Base-by-base conservation (phyloP, 257 asterid genomes). In the Nicotiana knightiana region DNA sequence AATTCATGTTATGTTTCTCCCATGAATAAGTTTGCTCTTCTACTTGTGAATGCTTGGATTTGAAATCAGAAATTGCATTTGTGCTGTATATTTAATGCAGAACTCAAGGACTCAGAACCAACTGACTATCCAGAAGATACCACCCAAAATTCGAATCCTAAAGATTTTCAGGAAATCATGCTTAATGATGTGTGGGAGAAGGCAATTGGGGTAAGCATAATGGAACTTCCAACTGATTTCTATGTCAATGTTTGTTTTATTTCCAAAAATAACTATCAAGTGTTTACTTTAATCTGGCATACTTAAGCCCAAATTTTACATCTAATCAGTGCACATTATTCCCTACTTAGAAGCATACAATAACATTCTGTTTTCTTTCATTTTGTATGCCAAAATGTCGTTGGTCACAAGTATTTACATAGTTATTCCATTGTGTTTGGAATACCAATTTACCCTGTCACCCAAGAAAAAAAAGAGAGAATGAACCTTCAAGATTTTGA, bases 141-240 rank as follows among this genome's bases (percentile, higher is more conserved):
- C n/a, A 75, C 0, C 1, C 63, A 51, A 75, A 75, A 51, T 75
- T 17, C 64, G 51, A 53, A 75, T 75, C 46, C 63, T 75, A 75
- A 75, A 28, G 83, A 63, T 75, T 81, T 83, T 65, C 84, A 64
- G 48, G 93, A 91, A 76, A 90, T 85, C 81, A 88, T 89, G 86
- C 89, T 86, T 80, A 83, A 88, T 73, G 89, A 71, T 78, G 59
- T 82, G 59, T 86, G 88, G 88, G 91, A 88, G 61, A 82, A 78
- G 24, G 86, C 83, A 86, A 86, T 81, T 81, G 84, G 88, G 70
- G 97, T 93, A 83, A 90, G 93, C 80, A 51, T 53, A 28, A 46
- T 73, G 12, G 17, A 75, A 39, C 46, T 16, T 15, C 30, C 33
- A 32, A 57, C 78, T 53, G 15, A 54, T 55, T 18, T 15, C 12